Evolutionary conservation across 768 basidiomycete genomes (phyloP), one percentile per base, ranked within the genome.

Genomic region (Trametes coccinea): DNA sequence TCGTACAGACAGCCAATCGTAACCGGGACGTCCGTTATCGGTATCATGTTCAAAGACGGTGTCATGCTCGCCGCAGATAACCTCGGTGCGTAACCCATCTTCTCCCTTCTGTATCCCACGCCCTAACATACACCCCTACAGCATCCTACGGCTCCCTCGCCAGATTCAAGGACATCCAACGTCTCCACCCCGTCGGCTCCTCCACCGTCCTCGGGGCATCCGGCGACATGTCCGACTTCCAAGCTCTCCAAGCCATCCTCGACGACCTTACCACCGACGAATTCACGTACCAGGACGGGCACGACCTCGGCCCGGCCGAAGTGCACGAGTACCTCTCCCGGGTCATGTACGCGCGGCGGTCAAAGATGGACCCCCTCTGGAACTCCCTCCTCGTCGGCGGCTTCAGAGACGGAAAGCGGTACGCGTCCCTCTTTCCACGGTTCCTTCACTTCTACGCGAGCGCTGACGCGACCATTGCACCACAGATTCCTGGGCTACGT

Each of bases 61-160:
- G 85, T 99, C 66, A 96, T 99, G 92, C 87, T 99, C 82, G 95
- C 97, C 33, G 95, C 97, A 40, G 97, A 99, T 80, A 98, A 90
- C 70, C 89, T 98, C 53, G 95, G 95, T 95, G 63, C 57, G 84
- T 73, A 16, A 33, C 29, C 40, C 31, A 34, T 51, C 45, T 2
- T 48, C 4, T 17, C 46, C n/a, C 44, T 48, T 33, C 17, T 44
- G 4, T 27, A 48, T 22, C 46, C 47, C 29, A 4, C 30, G 30
- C 6, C 17, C 31, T 22, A 22, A 22, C 22, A 22, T 22, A 22
- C 22, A 1, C 34, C 1, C 40, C 34, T 41, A 45, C 63, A 93
- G 95, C 93, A 10, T 98, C 97, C 0, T 98, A 98, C 70, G 96
- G 97, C 62, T 98, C 96, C 6, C 88, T 98, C 52, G 95, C 97